Percentiles rank a stretch among this genome's conserved stretches.
phyloP scores from a whole-genome alignment of 768 basidiomycete species.

The Sistotremastrum suecicum region DNA sequence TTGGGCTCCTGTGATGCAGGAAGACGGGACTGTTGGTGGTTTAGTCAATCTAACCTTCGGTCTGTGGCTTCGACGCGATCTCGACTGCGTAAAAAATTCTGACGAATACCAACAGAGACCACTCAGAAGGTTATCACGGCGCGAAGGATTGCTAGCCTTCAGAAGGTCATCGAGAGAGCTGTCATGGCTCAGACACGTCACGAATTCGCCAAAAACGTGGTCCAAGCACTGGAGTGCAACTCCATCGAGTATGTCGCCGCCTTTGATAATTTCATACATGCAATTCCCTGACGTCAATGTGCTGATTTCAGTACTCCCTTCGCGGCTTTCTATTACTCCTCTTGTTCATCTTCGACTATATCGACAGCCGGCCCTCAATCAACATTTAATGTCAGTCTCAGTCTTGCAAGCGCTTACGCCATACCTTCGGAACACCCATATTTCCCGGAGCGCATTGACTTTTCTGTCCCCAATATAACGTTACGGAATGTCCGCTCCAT shows the following conservation, averaged over 20 bases:
- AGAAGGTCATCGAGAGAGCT: conserved; percentile 2
- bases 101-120: conserved; percentile 6
- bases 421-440: too few relatives aligned
- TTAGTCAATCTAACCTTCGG: conserved; percentile 8
- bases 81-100: neutral
- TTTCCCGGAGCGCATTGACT: too few relatives aligned
- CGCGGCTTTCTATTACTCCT: conserved; percentile 8
- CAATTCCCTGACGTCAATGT: too few relatives aligned
- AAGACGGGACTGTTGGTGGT: conserved; percentile 10
- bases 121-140: conserved; percentile 12
- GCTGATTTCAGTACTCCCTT: conserved; percentile 3
- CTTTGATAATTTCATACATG: too few relatives aligned
- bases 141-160: conserved; percentile 9
- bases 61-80: neutral
- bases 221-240: conserved; percentile 6
- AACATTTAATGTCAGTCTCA: too few relatives aligned
- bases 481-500: too few relatives aligned
- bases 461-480: too few relatives aligned
- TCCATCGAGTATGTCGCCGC: neutral
- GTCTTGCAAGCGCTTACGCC: too few relatives aligned
- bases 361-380: too few relatives aligned
- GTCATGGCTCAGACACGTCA: conserved; percentile 1
- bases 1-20: conserved; percentile 6
- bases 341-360: neutral
- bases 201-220: conserved; percentile 5